These are phyloP conservation scores for Deuterostichococcus epilithicus DNA, from an alignment of 139 green algal genomes.

Conservation along the genomic window DNA sequence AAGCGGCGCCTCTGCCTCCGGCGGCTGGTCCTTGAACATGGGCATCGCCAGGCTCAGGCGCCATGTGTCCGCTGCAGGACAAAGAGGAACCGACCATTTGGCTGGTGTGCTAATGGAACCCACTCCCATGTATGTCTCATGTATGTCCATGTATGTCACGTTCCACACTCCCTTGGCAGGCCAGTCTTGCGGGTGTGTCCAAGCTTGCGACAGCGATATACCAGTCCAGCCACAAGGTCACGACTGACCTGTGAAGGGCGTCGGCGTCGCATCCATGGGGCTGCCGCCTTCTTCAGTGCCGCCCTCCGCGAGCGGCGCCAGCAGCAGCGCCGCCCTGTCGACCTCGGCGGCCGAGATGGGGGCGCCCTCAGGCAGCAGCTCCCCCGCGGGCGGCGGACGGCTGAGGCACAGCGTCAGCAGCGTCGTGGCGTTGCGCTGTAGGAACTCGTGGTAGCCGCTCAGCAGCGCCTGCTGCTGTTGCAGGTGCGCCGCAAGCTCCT, in stretches of 20 bases:
- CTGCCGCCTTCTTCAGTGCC: conserved; percentile 15
- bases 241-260: conserved; percentile 25
- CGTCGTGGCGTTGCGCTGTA: conserved; percentile 16
- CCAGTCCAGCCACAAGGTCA: not conserved
- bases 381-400: not conserved
- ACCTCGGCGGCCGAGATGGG: conserved; percentile 50
- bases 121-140: too few species aligned
- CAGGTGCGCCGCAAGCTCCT: conserved; percentile 26
- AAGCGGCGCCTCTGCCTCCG: not conserved
- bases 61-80: conserved; percentile 12
- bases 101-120: not conserved
- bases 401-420: conserved; percentile 33
- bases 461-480: conserved; percentile 39
- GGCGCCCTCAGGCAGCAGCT: conserved; percentile 12
- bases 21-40: not conserved
- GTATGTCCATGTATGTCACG: too few species aligned
- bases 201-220: too few species aligned
- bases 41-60: conserved; percentile 12
- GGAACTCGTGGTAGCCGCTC: conserved; percentile 33
- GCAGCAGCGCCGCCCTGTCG: conserved; percentile 61
- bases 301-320: conserved; percentile 12
- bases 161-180: too few species aligned
- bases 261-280: conserved; percentile 46
- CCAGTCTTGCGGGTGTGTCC: not conserved
- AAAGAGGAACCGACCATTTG: not conserved